Evolutionary conservation across 768 basidiomycete genomes (phyloP), one percentile per base, ranked within the genome.

Genomic region (Tephrocybe sp.): DNA sequence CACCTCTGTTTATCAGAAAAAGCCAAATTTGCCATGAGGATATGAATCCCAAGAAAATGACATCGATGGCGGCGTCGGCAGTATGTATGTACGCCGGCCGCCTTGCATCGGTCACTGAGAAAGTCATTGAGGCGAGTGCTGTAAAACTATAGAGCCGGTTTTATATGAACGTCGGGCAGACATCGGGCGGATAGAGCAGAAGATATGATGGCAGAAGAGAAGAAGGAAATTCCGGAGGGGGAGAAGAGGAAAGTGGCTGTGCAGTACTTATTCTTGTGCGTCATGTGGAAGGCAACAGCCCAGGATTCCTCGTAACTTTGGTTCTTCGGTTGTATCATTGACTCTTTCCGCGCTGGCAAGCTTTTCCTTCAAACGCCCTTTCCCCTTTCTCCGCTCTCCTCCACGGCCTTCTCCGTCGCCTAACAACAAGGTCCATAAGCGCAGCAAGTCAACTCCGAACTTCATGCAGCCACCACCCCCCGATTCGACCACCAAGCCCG

Each of bases 401-500:
- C 33, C 41, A 35, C 39, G 42, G 16, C 19, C 42, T 39, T 34
- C 45, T 39, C 33, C 26, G 26, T 43, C 41, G 16, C 26, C 26
- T 26, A 43, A 12, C 26, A n/a, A 43, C 19, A 40, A 35, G 23
- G 40, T 33, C 31, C 50, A 52, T 42, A 55, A 53, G 43, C 59
- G 52, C 49, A 59, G 49, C 51, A 52, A 48, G 23, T 38, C 52
- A n/a, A 44, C 23, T 32, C 49, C 41, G 32, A 38, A 30, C 22
- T 17, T 49, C 23, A 55, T 60, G 53, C 54, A 46, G 32, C 45
- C 55, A 4, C 13, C 34, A 54, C 20, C 23, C 32, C 56, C 16
- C 57, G 74, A 20, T 75, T 7, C 80, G 5, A 72, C 45, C 17
- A 23, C 76, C 9, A 84, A 76, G 55, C 79, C 82, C 1, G 80